Evolutionary conservation across 2,329 filamentous ascomycete species (phyloP), one percentile per base, ranked within the genome.

Genomic region (Chaetothyriales sp.): DNA sequence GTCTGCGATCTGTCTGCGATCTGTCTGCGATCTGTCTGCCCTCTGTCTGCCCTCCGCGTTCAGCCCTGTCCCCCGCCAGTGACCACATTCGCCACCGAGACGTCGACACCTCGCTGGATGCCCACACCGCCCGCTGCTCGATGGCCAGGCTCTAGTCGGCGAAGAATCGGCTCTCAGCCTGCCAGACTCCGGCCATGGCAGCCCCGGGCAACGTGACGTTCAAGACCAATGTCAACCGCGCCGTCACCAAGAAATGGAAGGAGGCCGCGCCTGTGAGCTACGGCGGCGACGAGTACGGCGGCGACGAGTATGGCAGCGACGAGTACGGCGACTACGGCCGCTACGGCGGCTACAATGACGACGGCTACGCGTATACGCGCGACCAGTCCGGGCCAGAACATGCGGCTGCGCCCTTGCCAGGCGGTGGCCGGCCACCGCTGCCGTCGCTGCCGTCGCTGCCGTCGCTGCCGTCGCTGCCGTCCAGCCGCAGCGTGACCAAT

Each of bases 221-320:
- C 70, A 85, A 86, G 66, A 80, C 88, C 49, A 94, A 95, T 66
- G 82, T 95, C 47, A 90, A 86, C 69, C 82, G 90, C 56, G 78
- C 82, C 51, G 94, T 94, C 71, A 95, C 89, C 51, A 86, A 83
- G 69, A 94, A 94, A 77, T 97, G 90, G 90, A 84, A 90, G 40
- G 85, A 94, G 63, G 90, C 90, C 37, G 90, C 89, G 67, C 76
- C 81, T 53, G 82, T 85, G 61, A 86, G 81, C 64, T 97, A 97
- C 64, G 89, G 90, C 62, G 90, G 89, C 57, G 89, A 94, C 62
- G 90, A 95, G 64, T 95, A 90, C 89, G 90, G 88, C 37, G 84
- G 80, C 33, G 70, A 70, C 44, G 76, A 77, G 20, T 76, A 75
- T 51, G 81, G 83, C 37, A 78, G 82, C 7, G 77, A 80, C 53